Evolutionary conservation across 345 rosid species (phyloP).

Genomic region (Populus pruinosa): DNA sequence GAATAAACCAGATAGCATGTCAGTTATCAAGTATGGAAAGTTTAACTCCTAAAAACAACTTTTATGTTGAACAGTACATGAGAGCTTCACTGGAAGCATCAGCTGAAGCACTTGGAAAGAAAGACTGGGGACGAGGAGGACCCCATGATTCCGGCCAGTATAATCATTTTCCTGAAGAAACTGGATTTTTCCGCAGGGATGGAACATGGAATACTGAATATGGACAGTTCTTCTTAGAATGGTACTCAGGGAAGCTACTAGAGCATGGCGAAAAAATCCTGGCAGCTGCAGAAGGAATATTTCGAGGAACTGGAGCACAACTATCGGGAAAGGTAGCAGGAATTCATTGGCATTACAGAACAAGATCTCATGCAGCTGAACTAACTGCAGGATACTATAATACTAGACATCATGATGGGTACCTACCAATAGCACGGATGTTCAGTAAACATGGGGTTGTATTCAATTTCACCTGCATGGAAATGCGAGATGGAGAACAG

Average conservation of each 20-base stretch:
- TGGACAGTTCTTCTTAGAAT: conserved; percentile 80
- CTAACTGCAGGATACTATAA: conserved; percentile 87
- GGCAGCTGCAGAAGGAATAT: conserved; percentile 64
- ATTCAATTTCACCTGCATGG: conserved; percentile 96
- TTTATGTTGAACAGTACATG: conserved; percentile 66
- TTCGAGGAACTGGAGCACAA: conserved; percentile 62
- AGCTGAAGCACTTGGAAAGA: conserved; percentile 62
- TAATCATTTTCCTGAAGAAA: conserved; percentile 81
- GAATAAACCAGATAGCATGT: not conserved
- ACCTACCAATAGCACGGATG: conserved; percentile 70
- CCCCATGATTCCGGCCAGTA: conserved; percentile 91
- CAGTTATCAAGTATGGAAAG: not conserved
- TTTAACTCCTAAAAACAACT: conserved; percentile 17
- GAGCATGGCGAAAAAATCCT: conserved; percentile 77
- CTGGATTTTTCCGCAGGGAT: conserved; percentile 71
- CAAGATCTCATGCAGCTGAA: conserved; percentile 96
- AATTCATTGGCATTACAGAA: conserved; percentile 95
- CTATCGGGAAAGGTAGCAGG: conserved; percentile 87
- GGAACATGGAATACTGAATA: conserved; percentile 91
- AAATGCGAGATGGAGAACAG: conserved; percentile 78
- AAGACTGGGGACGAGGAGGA: conserved; percentile 72
- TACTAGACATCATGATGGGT: conserved; percentile 73
- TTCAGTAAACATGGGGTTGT: conserved; percentile 63
- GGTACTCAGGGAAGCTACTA: conserved; percentile 78
- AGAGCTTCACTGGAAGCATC: conserved; percentile 76